Conservation (phyloP, 257 asterid genomes). For the Solanum piurae region DNA sequence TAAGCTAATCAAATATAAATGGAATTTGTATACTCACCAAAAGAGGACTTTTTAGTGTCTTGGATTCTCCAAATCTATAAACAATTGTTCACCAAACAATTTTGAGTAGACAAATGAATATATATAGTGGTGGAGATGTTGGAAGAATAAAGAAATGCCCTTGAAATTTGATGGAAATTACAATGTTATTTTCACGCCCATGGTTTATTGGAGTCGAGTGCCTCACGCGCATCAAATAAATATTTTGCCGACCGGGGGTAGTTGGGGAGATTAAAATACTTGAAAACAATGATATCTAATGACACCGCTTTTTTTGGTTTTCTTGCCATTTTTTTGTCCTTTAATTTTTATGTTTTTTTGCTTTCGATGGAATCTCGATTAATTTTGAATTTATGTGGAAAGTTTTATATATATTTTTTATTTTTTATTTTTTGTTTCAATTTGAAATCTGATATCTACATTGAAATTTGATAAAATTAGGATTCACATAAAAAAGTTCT, state of each 20-base stretch:
- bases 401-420: too few relatives aligned
- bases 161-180: neutral
- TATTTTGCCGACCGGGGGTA: neutral
- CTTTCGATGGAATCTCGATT: too few relatives aligned
- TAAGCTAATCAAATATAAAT: neutral
- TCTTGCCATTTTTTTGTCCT: neutral
- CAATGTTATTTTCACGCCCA: neutral
- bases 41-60: neutral
- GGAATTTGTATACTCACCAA: neutral
- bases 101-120: neutral
- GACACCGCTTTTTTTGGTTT: neutral
- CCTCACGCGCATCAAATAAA: neutral
- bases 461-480: too few relatives aligned
- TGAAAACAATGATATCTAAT: neutral
- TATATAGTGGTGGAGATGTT: neutral
- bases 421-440: too few relatives aligned
- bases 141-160: neutral
- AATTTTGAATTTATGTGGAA: too few relatives aligned
- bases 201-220: neutral
- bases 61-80: neutral
- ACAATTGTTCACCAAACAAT: neutral
- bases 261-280: neutral
- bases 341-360: too few relatives aligned
- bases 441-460: too few relatives aligned
- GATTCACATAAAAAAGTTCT: neutral